phyloP scores from a whole-genome alignment of 805 yeast species.

The Suhomyces canberraensis region DNA sequence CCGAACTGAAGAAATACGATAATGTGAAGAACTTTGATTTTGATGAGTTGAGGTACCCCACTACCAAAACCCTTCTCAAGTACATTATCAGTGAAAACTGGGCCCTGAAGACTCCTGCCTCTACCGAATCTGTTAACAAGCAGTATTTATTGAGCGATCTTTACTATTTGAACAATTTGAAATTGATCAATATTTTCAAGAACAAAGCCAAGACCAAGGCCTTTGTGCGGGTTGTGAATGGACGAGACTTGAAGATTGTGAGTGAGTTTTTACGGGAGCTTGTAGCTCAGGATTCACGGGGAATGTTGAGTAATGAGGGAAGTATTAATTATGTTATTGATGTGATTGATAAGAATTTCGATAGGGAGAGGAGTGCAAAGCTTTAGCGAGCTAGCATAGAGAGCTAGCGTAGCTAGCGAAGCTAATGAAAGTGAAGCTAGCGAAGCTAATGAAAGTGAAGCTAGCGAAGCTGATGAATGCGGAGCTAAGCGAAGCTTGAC shows the following conservation, averaged over 20 bases:
- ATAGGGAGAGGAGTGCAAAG: constrained; percentile 4
- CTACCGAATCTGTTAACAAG: constrained; percentile 36
- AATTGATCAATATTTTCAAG: constrained; percentile 34
- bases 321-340: constrained; percentile 31
- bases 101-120: constrained; percentile 12
- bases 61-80: constrained; percentile 31
- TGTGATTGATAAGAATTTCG: constrained; percentile 29
- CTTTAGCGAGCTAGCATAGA: not conserved
- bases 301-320: constrained; percentile 14
- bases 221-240: constrained; percentile 30
- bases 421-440: too few relatives aligned
- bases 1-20: constrained; percentile 6
- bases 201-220: constrained; percentile 42
- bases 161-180: constrained; percentile 35
- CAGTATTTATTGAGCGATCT: constrained; percentile 40
- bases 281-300: constrained; percentile 9
- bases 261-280: constrained; percentile 20
- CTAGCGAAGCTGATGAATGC: too few relatives aligned
- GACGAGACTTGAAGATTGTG: constrained; percentile 25
- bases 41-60: constrained; percentile 21
- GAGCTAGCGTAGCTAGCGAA: too few relatives aligned
- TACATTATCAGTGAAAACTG: constrained; percentile 15
- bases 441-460: too few relatives aligned
- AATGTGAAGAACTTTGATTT: constrained; percentile 7
- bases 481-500: too few relatives aligned